Evolutionary conservation across 176 grass and related monocot genomes (phyloP).

Genomic region (Cenchrus americanus): DNA sequence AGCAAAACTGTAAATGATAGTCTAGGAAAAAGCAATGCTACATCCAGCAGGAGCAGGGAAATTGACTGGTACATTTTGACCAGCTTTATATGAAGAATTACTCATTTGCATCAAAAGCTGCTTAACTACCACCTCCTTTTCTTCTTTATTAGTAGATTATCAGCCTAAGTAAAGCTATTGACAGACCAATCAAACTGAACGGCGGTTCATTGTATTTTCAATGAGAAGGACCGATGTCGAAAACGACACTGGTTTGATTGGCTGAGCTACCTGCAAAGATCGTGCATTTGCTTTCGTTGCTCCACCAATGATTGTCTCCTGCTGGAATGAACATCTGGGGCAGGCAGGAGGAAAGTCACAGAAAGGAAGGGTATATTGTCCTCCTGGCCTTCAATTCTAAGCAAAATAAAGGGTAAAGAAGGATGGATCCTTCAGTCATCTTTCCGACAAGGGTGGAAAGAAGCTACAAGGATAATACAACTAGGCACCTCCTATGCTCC

Average conservation of each 20-base stretch:
- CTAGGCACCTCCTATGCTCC: constrained; percentile 20
- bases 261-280: constrained; percentile 33
- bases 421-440: constrained; percentile 37
- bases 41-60: constrained; percentile 1
- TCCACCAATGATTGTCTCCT: constrained; percentile 43
- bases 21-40: constrained; percentile 33
- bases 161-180: constrained; percentile 25
- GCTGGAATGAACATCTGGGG: constrained; percentile 23
- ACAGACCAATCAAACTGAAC: constrained; percentile 14
- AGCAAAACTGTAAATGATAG: constrained; percentile 2
- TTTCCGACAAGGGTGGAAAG: constrained; percentile 58
- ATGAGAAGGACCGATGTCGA: constrained; percentile 30
- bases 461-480: constrained; percentile 17
- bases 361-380: constrained; percentile 35
- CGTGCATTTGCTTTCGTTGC: constrained; percentile 39
- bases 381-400: constrained; percentile 46
- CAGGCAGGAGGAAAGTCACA: neutral
- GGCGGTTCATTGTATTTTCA: constrained; percentile 33
- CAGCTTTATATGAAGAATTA: neutral
- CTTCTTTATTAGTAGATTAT: constrained; percentile 29
- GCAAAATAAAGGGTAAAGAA: constrained; percentile 38
- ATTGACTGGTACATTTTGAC: constrained; percentile 34
- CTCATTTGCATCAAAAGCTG: constrained; percentile 26
- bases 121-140: constrained; percentile 18
- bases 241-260: constrained; percentile 28